A percentile compares a stretch with the other conserved stretches of the same genome.
Evolutionary conservation across 805 yeast species (phyloP).

Genomic region (Dipodascus geniculatus): DNA sequence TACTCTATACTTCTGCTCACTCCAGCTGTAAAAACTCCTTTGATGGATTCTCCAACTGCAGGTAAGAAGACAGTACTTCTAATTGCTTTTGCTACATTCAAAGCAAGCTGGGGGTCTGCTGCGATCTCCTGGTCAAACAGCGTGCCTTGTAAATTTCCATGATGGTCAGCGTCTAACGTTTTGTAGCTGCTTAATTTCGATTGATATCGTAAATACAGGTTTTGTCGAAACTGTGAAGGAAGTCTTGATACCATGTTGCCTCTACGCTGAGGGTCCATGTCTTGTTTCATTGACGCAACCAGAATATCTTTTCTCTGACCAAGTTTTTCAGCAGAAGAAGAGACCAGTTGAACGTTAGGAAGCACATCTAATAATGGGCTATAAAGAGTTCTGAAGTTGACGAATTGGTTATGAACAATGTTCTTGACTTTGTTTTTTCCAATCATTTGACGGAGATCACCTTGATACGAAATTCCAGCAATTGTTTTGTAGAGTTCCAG

Average conservation of each 20-base stretch:
- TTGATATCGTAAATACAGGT: conserved; percentile 25
- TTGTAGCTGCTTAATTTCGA: conserved; percentile 2
- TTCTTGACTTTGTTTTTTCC: conserved; percentile 86
- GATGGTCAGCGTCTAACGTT: neutral
- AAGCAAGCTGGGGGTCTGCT: conserved; percentile 28
- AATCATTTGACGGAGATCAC: conserved; percentile 76
- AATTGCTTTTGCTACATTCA: conserved; percentile 31
- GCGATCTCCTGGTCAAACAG: conserved; percentile 35
- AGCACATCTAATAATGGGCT: conserved; percentile 44
- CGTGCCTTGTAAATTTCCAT: conserved; percentile 12
- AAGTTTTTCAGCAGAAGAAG: conserved; percentile 15
- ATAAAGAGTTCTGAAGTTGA: conserved; percentile 60
- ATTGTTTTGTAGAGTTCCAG: conserved; percentile 63
- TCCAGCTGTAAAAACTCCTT: conserved; percentile 88
- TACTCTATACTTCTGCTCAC: conserved; percentile 54
- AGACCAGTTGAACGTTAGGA: conserved; percentile 24
- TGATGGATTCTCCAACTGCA: conserved; percentile 61
- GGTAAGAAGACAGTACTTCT: conserved; percentile 50
- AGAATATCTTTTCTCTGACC: conserved; percentile 8
- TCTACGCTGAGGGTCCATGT: conserved; percentile 28
- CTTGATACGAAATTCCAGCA: conserved; percentile 72
- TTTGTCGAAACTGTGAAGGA: conserved; percentile 38
- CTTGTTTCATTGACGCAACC: conserved; percentile 25
- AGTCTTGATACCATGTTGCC: conserved; percentile 34
- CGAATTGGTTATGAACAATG: conserved; percentile 68